Conservation (phyloP, 306 rosid genomes). For the Malus sieversii region DNA sequence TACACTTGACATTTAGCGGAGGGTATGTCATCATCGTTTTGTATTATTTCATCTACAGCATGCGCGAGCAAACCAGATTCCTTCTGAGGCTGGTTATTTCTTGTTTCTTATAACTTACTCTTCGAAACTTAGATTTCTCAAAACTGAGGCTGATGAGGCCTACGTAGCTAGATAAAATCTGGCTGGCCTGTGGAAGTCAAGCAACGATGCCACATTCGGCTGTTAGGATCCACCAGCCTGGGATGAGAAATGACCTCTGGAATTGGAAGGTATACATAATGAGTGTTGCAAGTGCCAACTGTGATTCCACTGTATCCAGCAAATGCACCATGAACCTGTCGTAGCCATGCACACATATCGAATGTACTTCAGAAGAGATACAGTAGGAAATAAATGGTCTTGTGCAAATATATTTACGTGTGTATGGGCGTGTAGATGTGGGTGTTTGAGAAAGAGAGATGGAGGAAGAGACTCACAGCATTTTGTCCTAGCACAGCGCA, state of each 20-base stretch:
- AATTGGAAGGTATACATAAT: constrained; percentile 88
- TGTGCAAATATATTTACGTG: background rate
- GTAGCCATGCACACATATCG: constrained; percentile 10
- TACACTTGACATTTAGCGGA: constrained; percentile 23
- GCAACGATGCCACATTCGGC: constrained; percentile 99
- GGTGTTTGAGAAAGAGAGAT: constrained; percentile 4
- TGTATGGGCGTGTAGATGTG: background rate
- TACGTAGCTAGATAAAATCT: constrained; percentile 48
- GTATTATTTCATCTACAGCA: constrained; percentile 43
- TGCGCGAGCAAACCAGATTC: constrained; percentile 11
- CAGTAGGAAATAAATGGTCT: background rate
- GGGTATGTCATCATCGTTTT: constrained; percentile 28
- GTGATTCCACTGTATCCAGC: constrained; percentile 97
- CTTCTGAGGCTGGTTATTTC: constrained; percentile 21
- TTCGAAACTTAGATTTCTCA: constrained; percentile 22
- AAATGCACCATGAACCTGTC: constrained; percentile 96
- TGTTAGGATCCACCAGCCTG: constrained; percentile 76
- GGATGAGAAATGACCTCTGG: constrained; percentile 89
- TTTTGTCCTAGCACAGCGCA: constrained; percentile 96
- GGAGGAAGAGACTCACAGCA: constrained; percentile 54
- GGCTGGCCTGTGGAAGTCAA: constrained; percentile 98
- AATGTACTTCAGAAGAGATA: background rate
- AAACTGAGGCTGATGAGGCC: background rate
- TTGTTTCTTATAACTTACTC: constrained; percentile 27
- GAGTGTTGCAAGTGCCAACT: constrained; percentile 92